Base-by-base conservation (phyloP, 306 rosid genomes). In the Quercus bicolor region DNA sequence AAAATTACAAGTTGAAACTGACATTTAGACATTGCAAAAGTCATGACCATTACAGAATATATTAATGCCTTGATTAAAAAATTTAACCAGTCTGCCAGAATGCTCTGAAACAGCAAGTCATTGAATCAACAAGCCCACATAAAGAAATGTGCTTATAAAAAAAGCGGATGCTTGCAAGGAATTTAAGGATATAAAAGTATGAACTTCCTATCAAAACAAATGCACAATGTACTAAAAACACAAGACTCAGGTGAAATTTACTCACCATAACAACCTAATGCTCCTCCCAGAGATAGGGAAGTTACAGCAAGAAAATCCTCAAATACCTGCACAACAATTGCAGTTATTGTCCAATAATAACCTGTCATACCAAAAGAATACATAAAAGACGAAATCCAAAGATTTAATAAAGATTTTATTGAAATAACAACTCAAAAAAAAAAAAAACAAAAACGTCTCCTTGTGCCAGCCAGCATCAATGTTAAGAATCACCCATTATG, bases 191-290 rank as follows among this genome's bases (percentile, higher is more conserved):
- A 24, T 23, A 13, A 48, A 14, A 33, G 55, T 48, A 56, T 48
- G 13, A 70, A 76, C 34, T 65, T 16, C 51, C 12, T 16, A 16
- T 16, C 19, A 9, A 29, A 65, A 29, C 24, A 65, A 5, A 31
- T 28, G 9, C 20, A 26, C 19, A 26, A 33, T 15, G 11, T 65
- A 24, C 8, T 65, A 6, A 28, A 64, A 64, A 12, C 45, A 37
- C 45, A 28, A 7, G 4, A 64, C 9, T 31, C n/a, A 53, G 57
- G 72, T 19, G 18, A 74, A 53, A 69, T 60, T 37, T 55, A 28
- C 87, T 90, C 82, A 90, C 97, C 90, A 20, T 88, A 91, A 83
- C 75, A 88, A 43, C 92, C 94, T 71, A 91, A 85, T 78, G 86
- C 91, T 40, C 82, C 92, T 70, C 90, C 92, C 69, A 89, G 54